Conservation (phyloP, 2,329 filamentous ascomycete species). For the Fusarium pseudoanthophilum region DNA sequence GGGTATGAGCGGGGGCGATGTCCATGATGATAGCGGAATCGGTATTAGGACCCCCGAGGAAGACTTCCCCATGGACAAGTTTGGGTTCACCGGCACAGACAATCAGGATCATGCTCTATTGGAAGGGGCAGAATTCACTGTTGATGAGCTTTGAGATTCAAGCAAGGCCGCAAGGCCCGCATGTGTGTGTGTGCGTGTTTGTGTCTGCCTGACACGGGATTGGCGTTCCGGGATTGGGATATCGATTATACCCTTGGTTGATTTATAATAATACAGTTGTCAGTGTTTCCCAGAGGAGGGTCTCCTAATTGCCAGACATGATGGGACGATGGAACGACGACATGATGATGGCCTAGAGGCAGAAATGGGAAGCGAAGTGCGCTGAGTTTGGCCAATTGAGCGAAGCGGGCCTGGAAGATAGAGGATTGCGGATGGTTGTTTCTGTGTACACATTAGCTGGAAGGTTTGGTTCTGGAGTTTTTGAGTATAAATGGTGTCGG, state of each 20-base stretch:
- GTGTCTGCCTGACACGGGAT: constrained; percentile 7
- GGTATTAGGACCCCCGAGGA: constrained; percentile 75
- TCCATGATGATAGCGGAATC: constrained; percentile 79
- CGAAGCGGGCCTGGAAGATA: background rate
- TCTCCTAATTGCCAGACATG: constrained; percentile 43
- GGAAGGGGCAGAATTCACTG: constrained; percentile 45
- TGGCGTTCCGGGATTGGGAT: constrained; percentile 41
- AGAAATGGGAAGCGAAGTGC: background rate
- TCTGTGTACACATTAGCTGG: constrained; percentile 23
- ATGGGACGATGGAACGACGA: constrained; percentile 49
- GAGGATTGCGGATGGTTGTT: constrained; percentile 13
- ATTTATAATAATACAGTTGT: constrained; percentile 41
- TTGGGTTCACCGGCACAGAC: constrained; percentile 56
- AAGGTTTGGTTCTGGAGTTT: constrained; percentile 14
- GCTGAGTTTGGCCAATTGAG: background rate
- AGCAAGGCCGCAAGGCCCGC: background rate
- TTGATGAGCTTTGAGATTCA: constrained; percentile 29
- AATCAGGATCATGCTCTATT: constrained; percentile 51
- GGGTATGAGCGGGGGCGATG: constrained; percentile 55
- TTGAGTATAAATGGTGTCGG: background rate
- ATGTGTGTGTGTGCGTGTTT: background rate
- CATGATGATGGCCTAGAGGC: constrained; percentile 42
- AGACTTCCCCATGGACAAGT: constrained; percentile 71
- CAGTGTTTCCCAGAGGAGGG: constrained; percentile 26
- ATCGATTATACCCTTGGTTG: constrained; percentile 39